Evolutionary conservation across 2,329 filamentous ascomycete genomes (phyloP), one percentile per base, ranked within the genome.

Genomic region (Phialemonium atrogriseum): DNA sequence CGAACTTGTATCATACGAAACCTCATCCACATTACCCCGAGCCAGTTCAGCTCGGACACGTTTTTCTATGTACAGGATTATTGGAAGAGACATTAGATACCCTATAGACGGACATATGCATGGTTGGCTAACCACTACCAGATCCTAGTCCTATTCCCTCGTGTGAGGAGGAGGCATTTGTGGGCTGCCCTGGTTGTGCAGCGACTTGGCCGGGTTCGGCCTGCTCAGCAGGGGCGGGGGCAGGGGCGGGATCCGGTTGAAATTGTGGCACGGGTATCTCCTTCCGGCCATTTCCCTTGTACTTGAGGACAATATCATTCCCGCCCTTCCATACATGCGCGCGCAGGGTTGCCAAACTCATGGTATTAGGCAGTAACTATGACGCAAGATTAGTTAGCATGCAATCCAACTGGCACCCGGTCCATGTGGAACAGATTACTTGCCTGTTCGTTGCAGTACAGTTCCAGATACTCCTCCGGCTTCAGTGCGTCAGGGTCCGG

Each of bases 371-470:
- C 16, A 96, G 66, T 36, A 82, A 56, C 71, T 79, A 39, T 23
- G 47, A 28, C 46, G 35, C 14, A 25, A n/a, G 26, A 24, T 33
- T 11, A 41, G 32, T 32, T 23, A 32, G 33, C 24, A 19, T 9
- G 20, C 12, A 8, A n/a, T 15, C 20, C n/a, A 3, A 4, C 5
- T 30, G 14, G n/a, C 5, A 17, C n/a, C n/a, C n/a, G n/a, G n/a
- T n/a, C n/a, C n/a, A n/a, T n/a, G n/a, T n/a, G n/a, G n/a, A n/a
- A 27, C 29, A 33, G 10, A 22, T 25, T 24, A 62, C 77, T 51
- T 60, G 91, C 87, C 69, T 87, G 84, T 33, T 88, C 84, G 51
- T 95, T 88, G 58, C 91, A 96, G 55, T 94, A 94, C 30, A 98
- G 63, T 54, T 98, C 91, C 19, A 98, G 64, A 58, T 95, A 95